Base-by-base conservation (phyloP, 2,329 filamentous ascomycete species). In the Calonectria hongkongensis region DNA sequence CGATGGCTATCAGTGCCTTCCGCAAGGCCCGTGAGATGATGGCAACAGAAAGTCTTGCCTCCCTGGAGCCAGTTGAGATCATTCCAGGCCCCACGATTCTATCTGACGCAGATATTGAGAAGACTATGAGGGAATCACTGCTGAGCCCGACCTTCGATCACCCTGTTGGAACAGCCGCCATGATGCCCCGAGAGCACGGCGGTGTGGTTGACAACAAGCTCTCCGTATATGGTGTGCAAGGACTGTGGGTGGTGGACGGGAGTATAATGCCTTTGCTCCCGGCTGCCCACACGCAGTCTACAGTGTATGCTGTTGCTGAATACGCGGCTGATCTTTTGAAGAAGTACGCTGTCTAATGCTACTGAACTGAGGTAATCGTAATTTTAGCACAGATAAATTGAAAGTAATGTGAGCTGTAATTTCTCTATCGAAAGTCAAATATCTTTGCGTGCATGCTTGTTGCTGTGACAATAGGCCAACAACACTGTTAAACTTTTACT, bases 171-270 rank as follows among this genome's bases (percentile, higher is more conserved):
- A 60, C 54, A 27, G 54, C 54, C 21, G 54, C 54, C 6, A 60
- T 60, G 54, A 60, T 60, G 54, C 54, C 54, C 8, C 54, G 54
- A 41, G 54, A 60, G 33, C 1, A 60, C 28, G 54, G 54, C 16
- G 54, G 54, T 6, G 54, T 60, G 21, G 54, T 60, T 6, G 54
- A 60, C 36, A 60, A 25, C n/a, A 60, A 60, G 54, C 54, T 60
- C 15, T 18, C 13, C 5, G 54, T 60, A 5, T 60, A 60, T 41
- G 54, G 54, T 27, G 33, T 60, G 1, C 30, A 60, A n/a, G 54
- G 54, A 4, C 4, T 60, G 54, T 60, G 54, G 54, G 54, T 60
- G 12, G 54, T 60, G 12, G 54, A 60, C 27, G 54, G 33, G 16
- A 60, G 54, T 28, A 5, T 60, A 7, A 60, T 60, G 6, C 54